Evolutionary conservation across 345 rosid species (phyloP).

Genomic region (Rhodomyrtus tomentosa): DNA sequence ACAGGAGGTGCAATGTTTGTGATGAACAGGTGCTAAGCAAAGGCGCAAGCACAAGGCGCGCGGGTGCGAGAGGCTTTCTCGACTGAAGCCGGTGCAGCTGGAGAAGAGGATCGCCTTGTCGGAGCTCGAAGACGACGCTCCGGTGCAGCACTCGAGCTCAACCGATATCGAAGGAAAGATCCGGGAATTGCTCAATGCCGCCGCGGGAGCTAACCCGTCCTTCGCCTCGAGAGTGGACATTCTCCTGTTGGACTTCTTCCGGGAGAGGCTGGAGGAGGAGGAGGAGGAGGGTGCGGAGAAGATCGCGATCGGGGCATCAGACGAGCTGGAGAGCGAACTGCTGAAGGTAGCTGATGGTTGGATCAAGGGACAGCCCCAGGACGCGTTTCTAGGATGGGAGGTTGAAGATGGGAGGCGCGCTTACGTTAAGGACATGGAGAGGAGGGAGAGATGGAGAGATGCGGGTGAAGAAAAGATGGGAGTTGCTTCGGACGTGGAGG

Average conservation of each 20-base stretch:
- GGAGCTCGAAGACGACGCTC: constrained; percentile 13
- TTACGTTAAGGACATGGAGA: constrained; percentile 47
- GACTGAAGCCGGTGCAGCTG: constrained; percentile 45
- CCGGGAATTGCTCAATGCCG: constrained; percentile 2
- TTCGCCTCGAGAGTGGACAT: constrained; percentile 10
- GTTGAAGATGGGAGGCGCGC: constrained; percentile 26
- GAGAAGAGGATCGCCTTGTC: constrained; percentile 37
- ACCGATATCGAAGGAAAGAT: not conserved
- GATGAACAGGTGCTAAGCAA: constrained; percentile 28
- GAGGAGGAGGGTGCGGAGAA: not conserved
- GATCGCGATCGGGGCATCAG: not conserved
- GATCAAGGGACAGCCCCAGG: constrained; percentile 34
- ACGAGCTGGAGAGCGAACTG: not conserved
- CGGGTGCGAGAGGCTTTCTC: constrained; percentile 26
- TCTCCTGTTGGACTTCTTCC: constrained; percentile 36
- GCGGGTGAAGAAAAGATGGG: constrained; percentile 17
- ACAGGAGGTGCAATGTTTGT: not conserved
- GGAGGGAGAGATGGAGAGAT: constrained; percentile 18
- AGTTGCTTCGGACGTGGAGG: constrained; percentile 33
- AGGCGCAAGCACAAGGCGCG: constrained; percentile 22
- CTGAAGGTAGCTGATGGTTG: constrained; percentile 42
- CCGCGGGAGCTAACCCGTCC: constrained; percentile 1
- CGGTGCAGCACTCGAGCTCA: not conserved
- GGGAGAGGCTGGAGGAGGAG: constrained; percentile 20
- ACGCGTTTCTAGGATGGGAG: constrained; percentile 48